A percentile compares a stretch with the other conserved stretches of the same genome.
Evolutionary conservation across 805 yeast species (phyloP).

Genomic region (Ogataea wickerhamii): DNA sequence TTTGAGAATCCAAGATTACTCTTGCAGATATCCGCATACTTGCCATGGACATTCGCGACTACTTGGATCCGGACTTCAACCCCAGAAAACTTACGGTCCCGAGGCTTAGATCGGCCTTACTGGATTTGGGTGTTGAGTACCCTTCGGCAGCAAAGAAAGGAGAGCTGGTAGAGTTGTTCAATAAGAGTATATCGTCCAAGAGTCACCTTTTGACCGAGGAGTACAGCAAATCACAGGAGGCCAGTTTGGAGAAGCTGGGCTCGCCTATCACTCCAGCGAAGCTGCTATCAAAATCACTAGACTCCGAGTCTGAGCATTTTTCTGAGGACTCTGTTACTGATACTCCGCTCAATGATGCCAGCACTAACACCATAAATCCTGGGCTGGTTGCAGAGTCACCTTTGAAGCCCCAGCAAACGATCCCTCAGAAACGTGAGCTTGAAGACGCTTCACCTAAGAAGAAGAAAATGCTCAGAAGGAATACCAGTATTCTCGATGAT

Average conservation of each 20-base stretch:
- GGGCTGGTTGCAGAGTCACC: constrained; percentile 2
- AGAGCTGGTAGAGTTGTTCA: constrained; percentile 58
- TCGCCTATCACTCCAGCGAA: constrained; percentile 1
- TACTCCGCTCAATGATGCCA: background rate
- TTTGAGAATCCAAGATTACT: too few species aligned
- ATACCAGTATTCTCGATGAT: constrained; percentile 3
- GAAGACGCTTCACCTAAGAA: constrained; percentile 15
- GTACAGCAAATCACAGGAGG: constrained; percentile 12
- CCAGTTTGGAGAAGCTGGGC: constrained; percentile 6
- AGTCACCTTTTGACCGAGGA: constrained; percentile 40
- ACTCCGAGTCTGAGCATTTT: too few species aligned
- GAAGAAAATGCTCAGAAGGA: constrained; percentile 17
- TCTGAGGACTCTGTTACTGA: background rate
- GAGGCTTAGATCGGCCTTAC: constrained; percentile 62
- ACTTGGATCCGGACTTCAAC: constrained; percentile 51
- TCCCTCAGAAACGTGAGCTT: constrained; percentile 19
- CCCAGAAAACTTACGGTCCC: constrained; percentile 63
- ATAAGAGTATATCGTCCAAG: constrained; percentile 48
- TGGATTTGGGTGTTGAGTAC: constrained; percentile 57
- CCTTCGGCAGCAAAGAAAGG: constrained; percentile 66
- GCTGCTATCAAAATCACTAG: too few species aligned
- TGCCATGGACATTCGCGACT: constrained; percentile 35
- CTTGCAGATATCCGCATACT: background rate
- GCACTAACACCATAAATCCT: background rate
- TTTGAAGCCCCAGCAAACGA: constrained; percentile 9